phyloP scores from a whole-genome alignment of 345 rosid species.

The Chamaenerion angustifolium region DNA sequence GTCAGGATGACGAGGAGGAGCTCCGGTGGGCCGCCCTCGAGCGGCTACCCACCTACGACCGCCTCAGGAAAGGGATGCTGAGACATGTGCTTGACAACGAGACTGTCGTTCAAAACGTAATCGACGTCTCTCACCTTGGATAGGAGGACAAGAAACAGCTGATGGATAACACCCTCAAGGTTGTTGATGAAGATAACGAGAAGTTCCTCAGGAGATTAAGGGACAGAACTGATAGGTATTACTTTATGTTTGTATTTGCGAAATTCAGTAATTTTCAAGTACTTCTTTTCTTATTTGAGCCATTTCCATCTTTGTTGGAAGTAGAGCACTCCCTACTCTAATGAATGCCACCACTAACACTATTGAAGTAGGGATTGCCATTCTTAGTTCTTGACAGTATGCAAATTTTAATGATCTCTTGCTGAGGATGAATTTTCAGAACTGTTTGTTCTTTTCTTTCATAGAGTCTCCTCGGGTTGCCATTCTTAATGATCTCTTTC shows the following conservation, averaged over 20 bases:
- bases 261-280: not conserved
- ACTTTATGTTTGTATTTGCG: not conserved
- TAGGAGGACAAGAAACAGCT: constrained; percentile 47
- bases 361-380: constrained; percentile 31
- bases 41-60: constrained; percentile 73
- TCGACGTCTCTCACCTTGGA: constrained; percentile 43
- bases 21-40: constrained; percentile 95
- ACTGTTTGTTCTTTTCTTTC: not conserved
- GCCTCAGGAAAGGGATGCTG: constrained; percentile 59
- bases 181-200: constrained; percentile 72
- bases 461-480: constrained; percentile 44
- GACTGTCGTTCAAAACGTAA: constrained; percentile 29
- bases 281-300: not conserved
- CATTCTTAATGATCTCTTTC: no score
- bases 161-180: constrained; percentile 46
- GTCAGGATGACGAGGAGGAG: constrained; percentile 57
- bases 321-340: constrained; percentile 85
- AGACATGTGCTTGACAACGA: constrained; percentile 41
- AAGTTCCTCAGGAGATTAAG: constrained; percentile 46
- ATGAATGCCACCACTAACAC: constrained; percentile 43
- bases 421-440: not conserved
- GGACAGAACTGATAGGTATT: constrained; percentile 60
- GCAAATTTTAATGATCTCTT: not conserved
- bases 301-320: constrained; percentile 22
- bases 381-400: not conserved